phyloP scores from a whole-genome alignment of 106 monocot genomes.

The Dioscorea zingiberensis region DNA sequence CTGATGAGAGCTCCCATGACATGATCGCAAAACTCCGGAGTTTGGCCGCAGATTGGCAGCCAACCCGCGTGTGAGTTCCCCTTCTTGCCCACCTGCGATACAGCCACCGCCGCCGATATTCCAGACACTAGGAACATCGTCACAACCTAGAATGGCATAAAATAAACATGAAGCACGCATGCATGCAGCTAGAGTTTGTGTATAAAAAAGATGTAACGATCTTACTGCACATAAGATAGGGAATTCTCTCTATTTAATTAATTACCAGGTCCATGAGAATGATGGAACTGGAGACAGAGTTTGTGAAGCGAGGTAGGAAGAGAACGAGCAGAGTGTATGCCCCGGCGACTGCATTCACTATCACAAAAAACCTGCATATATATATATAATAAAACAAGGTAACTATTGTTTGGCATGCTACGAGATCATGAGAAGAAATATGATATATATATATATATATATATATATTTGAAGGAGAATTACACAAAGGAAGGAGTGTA shows the following conservation, averaged over 20 bases:
- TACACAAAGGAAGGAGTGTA: slow-evolving; percentile 47
- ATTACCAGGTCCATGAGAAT: slow-evolving; percentile 52
- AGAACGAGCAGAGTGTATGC: slow-evolving; percentile 47
- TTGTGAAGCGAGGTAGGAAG: slow-evolving; percentile 19
- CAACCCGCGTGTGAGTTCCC: slow-evolving; percentile 72
- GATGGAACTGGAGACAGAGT: slow-evolving; percentile 21
- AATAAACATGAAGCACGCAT: background rate
- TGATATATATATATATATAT: too few relatives aligned
- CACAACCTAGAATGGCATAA: slow-evolving; percentile 22
- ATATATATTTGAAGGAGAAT: too few relatives aligned
- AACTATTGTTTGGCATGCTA: background rate
- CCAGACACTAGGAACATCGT: slow-evolving; percentile 52
- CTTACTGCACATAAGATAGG: background rate
- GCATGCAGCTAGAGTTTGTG: background rate
- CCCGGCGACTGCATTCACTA: slow-evolving; percentile 33
- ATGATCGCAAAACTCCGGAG: slow-evolving; percentile 53
- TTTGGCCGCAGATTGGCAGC: slow-evolving; percentile 64
- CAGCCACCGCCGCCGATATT: slow-evolving; percentile 46
- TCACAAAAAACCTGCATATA: slow-evolving; percentile 52
- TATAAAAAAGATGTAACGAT: background rate
- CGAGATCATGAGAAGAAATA: background rate
- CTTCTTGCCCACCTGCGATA: slow-evolving; percentile 61
- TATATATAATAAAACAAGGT: background rate
- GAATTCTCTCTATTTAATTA: background rate
- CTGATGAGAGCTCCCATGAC: slow-evolving; percentile 49